Base-by-base conservation (phyloP, 345 rosid species). In the Eucalyptus pauciflora region DNA sequence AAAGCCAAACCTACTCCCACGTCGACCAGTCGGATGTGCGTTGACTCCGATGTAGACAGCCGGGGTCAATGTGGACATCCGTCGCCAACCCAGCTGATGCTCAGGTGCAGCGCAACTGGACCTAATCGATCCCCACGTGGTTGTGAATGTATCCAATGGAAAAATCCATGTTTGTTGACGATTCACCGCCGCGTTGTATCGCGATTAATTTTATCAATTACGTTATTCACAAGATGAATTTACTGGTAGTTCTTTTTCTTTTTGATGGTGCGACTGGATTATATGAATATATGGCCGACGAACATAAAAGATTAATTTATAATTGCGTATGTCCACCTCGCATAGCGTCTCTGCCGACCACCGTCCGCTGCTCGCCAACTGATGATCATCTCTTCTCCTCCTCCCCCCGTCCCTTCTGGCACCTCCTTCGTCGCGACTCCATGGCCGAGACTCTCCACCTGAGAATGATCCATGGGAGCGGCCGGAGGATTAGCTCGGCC, bases 201-300 rank as follows among this genome's bases (percentile, higher is more conserved):
- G 14, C 7, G 2, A 64, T 13, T 64, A 64, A 64, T 64, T n/a
- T 64, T 0, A n/a, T n/a, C 0, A 20, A 60, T 27, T 0, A 60
- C 1, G 16, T 12, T 60, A 60, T 27, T 60, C 67, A 27, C 0
- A 60, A 60, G 12, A 60, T 27, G 31, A 27, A 60, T 27, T 29
- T 10, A 24, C 0, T 10, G n/a, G 1, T 58, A 24, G 27, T 56
- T 56, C 22, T 51, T 52, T 52, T 20, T 52, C 0, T 3, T 16
- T 25, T 58, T 10, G 29, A 25, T 2, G 67, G 14, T 27, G 67
- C 0, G 67, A 11, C 14, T 60, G 13, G 14, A 60, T 11, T 27
- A 11, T 25, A 1, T 10, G 64, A 24, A 9, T 58, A 58, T 9
- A 60, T 60, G 67, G 13, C 31, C 17, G 3, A 16, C 3, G 60